Conservation (phyloP, 257 asterid species). For the Capsicum chinense region DNA sequence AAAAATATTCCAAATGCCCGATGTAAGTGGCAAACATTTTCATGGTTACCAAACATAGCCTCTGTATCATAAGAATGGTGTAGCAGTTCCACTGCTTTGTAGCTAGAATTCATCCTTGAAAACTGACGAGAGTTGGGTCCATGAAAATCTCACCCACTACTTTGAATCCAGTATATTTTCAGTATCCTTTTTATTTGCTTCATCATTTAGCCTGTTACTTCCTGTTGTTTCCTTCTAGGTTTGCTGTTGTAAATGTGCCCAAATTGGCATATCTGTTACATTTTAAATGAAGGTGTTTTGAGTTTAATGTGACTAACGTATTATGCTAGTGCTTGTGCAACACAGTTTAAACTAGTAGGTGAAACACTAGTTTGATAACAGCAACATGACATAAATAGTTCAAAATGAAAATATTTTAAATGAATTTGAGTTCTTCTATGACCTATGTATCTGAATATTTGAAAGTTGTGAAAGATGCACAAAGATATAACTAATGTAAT, state of each 20-base stretch:
- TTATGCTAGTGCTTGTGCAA: not conserved
- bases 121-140: conserved; percentile 84
- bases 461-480: not conserved
- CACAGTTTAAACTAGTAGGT: not conserved
- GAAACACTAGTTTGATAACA: not conserved
- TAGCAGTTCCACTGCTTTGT: conserved; percentile 53
- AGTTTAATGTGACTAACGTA: not conserved
- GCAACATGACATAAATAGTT: not conserved
- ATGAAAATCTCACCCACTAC: conserved; percentile 81
- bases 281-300: not conserved
- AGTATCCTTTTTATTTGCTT: not conserved
- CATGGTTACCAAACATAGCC: no score
- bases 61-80: no score
- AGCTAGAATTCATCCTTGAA: conserved; percentile 66
- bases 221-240: not conserved
- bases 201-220: not conserved
- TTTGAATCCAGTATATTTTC: conserved; percentile 61
- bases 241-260: no score
- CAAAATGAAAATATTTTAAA: not conserved
- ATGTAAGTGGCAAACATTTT: no score
- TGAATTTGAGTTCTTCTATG: not conserved
- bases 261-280: not conserved
- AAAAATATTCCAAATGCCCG: no score
- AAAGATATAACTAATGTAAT: not conserved
- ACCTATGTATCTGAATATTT: no score